Evolutionary conservation across 2,329 filamentous ascomycete genomes (phyloP), one percentile per base, ranked within the genome.

Genomic region (Corniculantispora saksenae): DNA sequence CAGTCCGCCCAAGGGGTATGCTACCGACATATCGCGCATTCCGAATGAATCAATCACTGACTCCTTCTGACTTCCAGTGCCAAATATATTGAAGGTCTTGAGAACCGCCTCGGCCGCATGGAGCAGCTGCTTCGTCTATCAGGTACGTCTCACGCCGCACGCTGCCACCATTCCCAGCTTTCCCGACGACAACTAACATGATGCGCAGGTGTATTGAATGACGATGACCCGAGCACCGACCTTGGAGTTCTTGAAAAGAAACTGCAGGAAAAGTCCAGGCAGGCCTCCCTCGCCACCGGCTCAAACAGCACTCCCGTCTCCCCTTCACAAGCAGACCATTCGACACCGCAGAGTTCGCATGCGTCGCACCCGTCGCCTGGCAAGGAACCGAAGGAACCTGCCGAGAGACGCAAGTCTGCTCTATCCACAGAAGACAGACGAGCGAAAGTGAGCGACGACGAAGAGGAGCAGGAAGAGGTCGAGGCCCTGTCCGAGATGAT

Each of bases 401-500:
- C 75, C 29, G 73, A 74, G 27, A 75, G 71, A 58, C 71, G 66
- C 56, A 75, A 75, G 56, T 71, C 74, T 10, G 40, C 63, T 5
- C 60, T 65, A 17, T 72, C 71, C n/a, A 68, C 69, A 19, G 68
- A 67, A 13, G 59, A 64, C 32, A 67, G 60, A 69, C 19, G 23
- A 25, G 15, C n/a, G 19, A 57, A 35, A 21, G 68, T 72, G 3
- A 74, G 71, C 19, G 72, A 75, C 2, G 69, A 73, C 61, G 76
- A 80, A 65, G 72, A 79, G 75, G 72, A 79, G 75, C 68, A 73
- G 2, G 67, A 71, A 55, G 71, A 97, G 72, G 91, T 97, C 1
- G 94, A 96, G 75, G 89, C 89, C 1, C 79, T 99, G 65, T 97
- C 94, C 1, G 95, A 99, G 79, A 95, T 97, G 91, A 98, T 99